phyloP scores from a whole-genome alignment of 2,329 filamentous ascomycete genomes.

The Cordyceps cateniannulata region DNA sequence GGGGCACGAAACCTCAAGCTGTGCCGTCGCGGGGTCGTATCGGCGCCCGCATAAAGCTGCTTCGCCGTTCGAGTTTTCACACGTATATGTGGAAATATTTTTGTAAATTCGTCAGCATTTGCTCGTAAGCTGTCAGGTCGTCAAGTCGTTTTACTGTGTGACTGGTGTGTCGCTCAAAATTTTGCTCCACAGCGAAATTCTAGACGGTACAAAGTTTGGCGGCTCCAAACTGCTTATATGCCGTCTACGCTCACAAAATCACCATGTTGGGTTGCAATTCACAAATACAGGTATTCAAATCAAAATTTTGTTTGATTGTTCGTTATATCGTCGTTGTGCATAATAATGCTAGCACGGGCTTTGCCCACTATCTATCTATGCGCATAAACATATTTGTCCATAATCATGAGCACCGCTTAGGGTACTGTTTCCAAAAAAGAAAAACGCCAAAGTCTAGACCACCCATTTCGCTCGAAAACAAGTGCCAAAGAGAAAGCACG shows the following conservation, averaged over 20 bases:
- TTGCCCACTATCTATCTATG: conserved; percentile 10
- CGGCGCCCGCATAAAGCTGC: neutral
- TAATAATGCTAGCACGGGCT: neutral
- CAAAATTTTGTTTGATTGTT: neutral
- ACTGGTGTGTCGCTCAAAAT: neutral
- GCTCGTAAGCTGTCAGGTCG: neutral
- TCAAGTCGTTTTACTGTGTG: neutral
- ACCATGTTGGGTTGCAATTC: neutral
- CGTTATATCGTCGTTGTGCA: neutral
- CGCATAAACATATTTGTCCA: conserved; percentile 10
- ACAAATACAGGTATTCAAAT: neutral
- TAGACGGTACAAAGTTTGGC: neutral
- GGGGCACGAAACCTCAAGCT: conserved; percentile 1
- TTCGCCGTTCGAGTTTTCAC: neutral
- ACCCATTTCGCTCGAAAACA: neutral
- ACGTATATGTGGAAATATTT: neutral
- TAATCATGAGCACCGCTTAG: conserved; percentile 8
- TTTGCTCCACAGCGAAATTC: conserved; percentile 10
- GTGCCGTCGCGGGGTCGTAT: neutral
- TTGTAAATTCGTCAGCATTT: neutral
- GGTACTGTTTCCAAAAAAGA: conserved; percentile 1
- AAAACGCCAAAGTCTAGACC: conserved; percentile 8
- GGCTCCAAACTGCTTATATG: neutral
- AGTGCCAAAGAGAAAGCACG: neutral
- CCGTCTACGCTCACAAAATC: neutral